Base-by-base conservation (phyloP, 2,329 filamentous ascomycete genomes). In the Sporothrix mexicana region DNA sequence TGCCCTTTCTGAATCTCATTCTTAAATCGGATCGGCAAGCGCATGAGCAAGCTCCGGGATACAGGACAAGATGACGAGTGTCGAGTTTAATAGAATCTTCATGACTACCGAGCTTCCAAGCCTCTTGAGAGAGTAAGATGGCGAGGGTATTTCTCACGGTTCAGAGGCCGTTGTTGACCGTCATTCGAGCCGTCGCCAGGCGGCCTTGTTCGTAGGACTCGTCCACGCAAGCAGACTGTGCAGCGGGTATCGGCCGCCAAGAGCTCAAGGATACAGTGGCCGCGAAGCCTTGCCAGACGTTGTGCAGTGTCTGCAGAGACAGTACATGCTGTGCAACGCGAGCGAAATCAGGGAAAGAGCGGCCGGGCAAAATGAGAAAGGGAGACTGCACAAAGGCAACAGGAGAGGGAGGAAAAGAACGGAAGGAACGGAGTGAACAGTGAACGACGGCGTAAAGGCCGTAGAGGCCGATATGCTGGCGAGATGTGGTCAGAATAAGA, bases 311-410 rank as follows among this genome's bases (percentile, higher is more conserved):
- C 49, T 69, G 49, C 67, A 69, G 51, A 23, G 67, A 20, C 51
- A 43, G 36, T 36, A 36, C 20, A 57, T 57, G 51, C 67, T 69
- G 67, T 69, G 30, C 49, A 8, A 55, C 66, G 9, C 64, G 30
- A 69, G 49, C 49, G 47, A 55, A 69, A 62, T 41, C 66, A 69
- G 17, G 47, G 66, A 68, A 43, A 57, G 51, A 57, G 51, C 36
- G 49, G 36, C 51, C 20, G 61, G 59, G 36, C 59, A 8, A 64
- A 45, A 5, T 36, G 43, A n/a, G 43, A 66, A 15, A 66, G 23
- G 41, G 36, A 36, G 30, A 36, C 30, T 36, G 3, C 8, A n/a
- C n/a, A 43, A 23, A 62, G 30, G 12, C 30, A 3, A 36, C 30
- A 36, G 30, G 30, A 36, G 30, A 36, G 3, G 7, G 2, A 36